Evolutionary conservation across 331 rosid genomes (phyloP).

Genomic region (Malus hybrid): DNA sequence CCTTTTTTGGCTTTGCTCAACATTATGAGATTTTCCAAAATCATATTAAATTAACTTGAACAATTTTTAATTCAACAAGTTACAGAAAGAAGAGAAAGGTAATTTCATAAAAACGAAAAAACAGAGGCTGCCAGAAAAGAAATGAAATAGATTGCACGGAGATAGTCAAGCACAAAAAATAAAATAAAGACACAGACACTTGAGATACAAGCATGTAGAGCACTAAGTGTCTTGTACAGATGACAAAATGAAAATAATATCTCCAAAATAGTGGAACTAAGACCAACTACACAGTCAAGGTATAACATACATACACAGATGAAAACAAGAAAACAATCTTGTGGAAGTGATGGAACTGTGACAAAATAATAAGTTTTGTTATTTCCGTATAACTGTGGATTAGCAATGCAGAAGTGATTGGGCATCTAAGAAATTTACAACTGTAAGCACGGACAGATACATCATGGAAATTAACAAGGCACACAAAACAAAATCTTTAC

Average conservation of each 20-base stretch:
- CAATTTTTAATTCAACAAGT: not conserved
- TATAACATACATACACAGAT: not conserved
- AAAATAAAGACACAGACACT: not conserved
- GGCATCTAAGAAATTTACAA: not conserved
- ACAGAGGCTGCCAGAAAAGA: not conserved
- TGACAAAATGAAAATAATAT: not conserved
- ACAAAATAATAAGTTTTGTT: not conserved
- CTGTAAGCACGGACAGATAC: not conserved
- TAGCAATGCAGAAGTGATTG: not conserved
- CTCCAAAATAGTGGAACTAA: not conserved
- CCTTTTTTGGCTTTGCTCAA: not conserved
- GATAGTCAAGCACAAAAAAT: not conserved
- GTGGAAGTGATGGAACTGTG: not conserved
- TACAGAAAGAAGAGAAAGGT: not conserved
- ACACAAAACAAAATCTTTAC: not conserved
- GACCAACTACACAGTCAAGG: not conserved
- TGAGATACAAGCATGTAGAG: not conserved
- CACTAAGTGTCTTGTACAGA: not conserved
- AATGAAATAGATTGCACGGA: not conserved
- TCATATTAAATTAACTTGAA: not conserved
- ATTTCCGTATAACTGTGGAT: not conserved
- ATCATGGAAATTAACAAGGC: not conserved
- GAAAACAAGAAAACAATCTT: not conserved
- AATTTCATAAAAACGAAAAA: not conserved
- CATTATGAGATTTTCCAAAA: not conserved